Base-by-base conservation (phyloP, 2,329 filamentous ascomycete species). In the Hawksworthiomyces lignivorus region DNA sequence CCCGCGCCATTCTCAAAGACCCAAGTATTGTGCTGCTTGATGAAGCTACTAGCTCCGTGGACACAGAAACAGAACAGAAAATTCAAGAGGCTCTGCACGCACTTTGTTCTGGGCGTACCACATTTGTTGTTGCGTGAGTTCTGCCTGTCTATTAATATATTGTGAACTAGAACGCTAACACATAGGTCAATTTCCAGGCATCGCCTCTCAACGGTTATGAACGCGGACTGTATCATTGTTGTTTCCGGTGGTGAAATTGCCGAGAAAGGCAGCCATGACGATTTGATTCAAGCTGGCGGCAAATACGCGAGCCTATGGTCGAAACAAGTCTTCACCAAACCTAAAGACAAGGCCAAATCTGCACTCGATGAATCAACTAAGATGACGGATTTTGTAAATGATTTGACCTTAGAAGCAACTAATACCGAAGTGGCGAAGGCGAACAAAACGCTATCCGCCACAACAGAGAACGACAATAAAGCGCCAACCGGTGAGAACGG, bases 1-100 rank as follows among this genome's bases (percentile, higher is more conserved):
- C 80, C 7, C 75, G 84, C 20, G 82, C 84, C 1, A 73, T 90
- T 36, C 65, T 89, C 49, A 85, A 86, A 59, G 73, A 75, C 45
- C 84, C 85, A 0, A 79, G 85, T 43, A 80, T 89, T 46, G 77
- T 90, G 9, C 70, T 90, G 29, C 70, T 90, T 1, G 85, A 90
- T 50, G 85, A 89, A 59, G 81, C 85, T 1, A 88, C 87, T 4
- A 87, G 82, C 28, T 80, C 84, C 7, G 80, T 90, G 44, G 80
- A 87, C 47, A 81, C 80, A 0, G 75, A 80, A 26, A 83, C 78
- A 2, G 80, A 84, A 57, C 74, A 77, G 42, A 74, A 77, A 50
- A 83, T 83, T 34, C 80, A 83, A 51, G 65, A 73, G 24, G 80
- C 79, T 0, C 70, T 84, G 40, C 64, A 64, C 44, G 66, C 65